These are phyloP conservation scores for Pyrus pyrifolia DNA, from an alignment of 306 rosid genomes.

Conservation along the genomic window DNA sequence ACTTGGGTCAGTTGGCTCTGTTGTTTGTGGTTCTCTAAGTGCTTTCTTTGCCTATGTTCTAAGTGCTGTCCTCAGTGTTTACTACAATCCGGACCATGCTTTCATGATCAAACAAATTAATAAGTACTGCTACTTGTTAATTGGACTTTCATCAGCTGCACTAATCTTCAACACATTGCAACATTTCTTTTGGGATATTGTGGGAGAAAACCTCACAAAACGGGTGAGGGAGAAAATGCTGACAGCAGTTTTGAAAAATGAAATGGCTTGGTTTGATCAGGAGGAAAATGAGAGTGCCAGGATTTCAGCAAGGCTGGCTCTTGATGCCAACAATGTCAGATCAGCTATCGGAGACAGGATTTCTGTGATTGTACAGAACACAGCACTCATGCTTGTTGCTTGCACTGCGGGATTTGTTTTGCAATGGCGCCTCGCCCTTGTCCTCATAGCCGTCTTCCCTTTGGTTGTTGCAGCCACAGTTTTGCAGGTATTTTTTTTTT, in stretches of 20 bases:
- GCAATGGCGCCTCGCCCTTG: constrained; percentile 96
- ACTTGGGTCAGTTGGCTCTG: constrained; percentile 82
- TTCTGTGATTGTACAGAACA: constrained; percentile 90
- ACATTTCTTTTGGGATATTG: constrained; percentile 94
- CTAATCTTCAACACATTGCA: constrained; percentile 86
- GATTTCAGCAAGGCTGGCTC: constrained; percentile 75
- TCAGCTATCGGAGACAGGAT: constrained; percentile 92
- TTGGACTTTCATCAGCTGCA: constrained; percentile 88
- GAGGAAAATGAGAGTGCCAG: constrained; percentile 94
- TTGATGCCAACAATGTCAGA: constrained; percentile 90
- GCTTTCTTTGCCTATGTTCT: constrained; percentile 98
- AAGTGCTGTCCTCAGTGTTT: constrained; percentile 84
- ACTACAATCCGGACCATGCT: constrained; percentile 60
- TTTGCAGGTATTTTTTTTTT: constrained; percentile 59
- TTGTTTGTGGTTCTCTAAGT: constrained; percentile 90
- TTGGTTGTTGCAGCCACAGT: constrained; percentile 99
- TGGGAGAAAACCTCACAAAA: constrained; percentile 84
- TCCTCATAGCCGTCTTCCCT: constrained; percentile 86
- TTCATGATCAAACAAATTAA: constrained; percentile 71
- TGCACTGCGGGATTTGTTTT: constrained; percentile 91
- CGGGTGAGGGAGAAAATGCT: constrained; percentile 92
- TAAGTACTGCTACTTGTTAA: constrained; percentile 79
- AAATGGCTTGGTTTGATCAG: constrained; percentile 94
- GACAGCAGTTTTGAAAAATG: constrained; percentile 67
- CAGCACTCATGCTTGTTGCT: constrained; percentile 86